Conservation (phyloP, 179 eudicot genomes). For the Beta corolliflora region DNA sequence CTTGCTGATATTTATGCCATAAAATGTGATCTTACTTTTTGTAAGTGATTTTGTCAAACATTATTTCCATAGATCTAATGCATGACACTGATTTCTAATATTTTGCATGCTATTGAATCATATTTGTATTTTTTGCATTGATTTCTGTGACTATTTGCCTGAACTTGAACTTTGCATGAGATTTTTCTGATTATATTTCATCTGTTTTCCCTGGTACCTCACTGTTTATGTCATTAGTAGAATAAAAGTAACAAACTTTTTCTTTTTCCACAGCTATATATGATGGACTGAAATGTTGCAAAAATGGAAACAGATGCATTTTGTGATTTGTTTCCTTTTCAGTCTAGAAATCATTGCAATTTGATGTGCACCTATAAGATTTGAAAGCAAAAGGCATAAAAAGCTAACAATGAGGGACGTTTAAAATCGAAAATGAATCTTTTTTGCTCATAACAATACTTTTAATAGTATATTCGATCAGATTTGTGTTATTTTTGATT, state of each 20-base stretch:
- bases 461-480: no score
- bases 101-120: not conserved
- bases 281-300: constrained; percentile 3
- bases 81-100: not conserved
- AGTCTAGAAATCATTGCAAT: not conserved
- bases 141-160: not conserved
- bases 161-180: not conserved
- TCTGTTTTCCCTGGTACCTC: not conserved
- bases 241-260: not conserved
- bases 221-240: no score
- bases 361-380: not conserved
- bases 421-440: no score
- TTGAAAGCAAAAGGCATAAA: no score
- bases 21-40: not conserved
- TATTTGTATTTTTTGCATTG: not conserved
- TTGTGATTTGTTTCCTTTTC: not conserved
- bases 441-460: no score
- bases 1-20: not conserved
- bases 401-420: no score
- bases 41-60: not conserved
- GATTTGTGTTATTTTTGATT: no score
- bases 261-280: not conserved
- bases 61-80: not conserved
- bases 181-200: not conserved
- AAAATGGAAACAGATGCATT: not conserved